Base-by-base conservation (phyloP, 1,284 basidiomycete species). In the Ustilago trichophora region DNA sequence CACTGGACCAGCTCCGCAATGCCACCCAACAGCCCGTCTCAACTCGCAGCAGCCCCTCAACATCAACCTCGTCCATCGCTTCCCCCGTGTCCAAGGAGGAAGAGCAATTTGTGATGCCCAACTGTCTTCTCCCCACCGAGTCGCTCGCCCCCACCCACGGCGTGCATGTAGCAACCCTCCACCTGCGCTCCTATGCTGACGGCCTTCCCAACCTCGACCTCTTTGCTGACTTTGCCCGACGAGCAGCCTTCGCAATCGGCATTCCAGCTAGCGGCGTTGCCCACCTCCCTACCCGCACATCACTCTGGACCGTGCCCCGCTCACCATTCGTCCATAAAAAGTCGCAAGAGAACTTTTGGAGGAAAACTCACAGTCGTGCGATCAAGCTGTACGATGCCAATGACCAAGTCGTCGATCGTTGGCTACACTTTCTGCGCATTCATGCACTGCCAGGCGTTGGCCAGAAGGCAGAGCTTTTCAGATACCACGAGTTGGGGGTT, bases 311-410 rank as follows among this genome's bases (percentile, higher is more conserved):
- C 0, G 93, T 98, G 12, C 86, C 87, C 10, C 87, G 89, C 36
- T 87, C 88, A 4, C 93, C 94, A 4, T 98, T 98, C 82, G 89
- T 89, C 8, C 90, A 95, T 83, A 98, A 98, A 82, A 97, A 96
- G 83, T 85, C 87, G 18, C 93, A 97, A 83, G 93, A 98, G 84
- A 98, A 98, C 84, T 98, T 97, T 82, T 90, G 93, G 83, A 84
- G 92, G 26, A 86, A 85, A 75, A 90, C 90, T 51, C 90, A 95
- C 80, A 90, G 90, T 75, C 86, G 94, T 13, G 87, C 86, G 19
- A 88, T 98, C 84, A 94, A 94, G 83, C 90, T 93, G 1, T 98
- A 87, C 85, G 94, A 98, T 82, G 87, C 93, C 10, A 86, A 93
- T 75, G 85, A 87, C 2, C 87, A 89, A 65, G 89, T 92, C 3